These are phyloP conservation scores for Leptographium procerum DNA, from an alignment of 2,329 filamentous ascomycete species.

Conservation along the genomic window DNA sequence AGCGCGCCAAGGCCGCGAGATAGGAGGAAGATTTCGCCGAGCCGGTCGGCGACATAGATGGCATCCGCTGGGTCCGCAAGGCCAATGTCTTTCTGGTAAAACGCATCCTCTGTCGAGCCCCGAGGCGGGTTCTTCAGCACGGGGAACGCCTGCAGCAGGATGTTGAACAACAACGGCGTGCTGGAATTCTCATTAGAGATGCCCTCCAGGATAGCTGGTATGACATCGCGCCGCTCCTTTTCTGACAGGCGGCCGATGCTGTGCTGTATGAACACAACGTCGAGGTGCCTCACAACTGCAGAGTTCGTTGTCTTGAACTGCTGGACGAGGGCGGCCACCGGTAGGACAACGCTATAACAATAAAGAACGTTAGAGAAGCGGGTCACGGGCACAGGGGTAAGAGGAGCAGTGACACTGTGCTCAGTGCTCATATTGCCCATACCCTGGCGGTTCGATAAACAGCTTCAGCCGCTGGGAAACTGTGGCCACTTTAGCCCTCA, in stretches of 20 bases:
- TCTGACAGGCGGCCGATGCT: slow-evolving; percentile 45
- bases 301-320: slow-evolving; percentile 77
- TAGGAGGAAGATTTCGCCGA: slow-evolving; percentile 67
- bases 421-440: slow-evolving; percentile 12
- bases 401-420: slow-evolving; percentile 1
- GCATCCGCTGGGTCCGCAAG: slow-evolving; percentile 59
- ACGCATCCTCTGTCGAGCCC: slow-evolving; percentile 66
- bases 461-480: slow-evolving; percentile 41
- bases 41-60: slow-evolving; percentile 59
- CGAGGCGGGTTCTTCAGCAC: slow-evolving; percentile 61
- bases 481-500: slow-evolving; percentile 61
- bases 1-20: background rate
- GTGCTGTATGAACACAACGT: slow-evolving; percentile 81
- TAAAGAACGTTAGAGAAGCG: background rate
- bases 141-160: slow-evolving; percentile 66
- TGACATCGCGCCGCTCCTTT: slow-evolving; percentile 55
- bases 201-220: slow-evolving; percentile 59
- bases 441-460: slow-evolving; percentile 41
- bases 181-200: slow-evolving; percentile 47
- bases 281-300: slow-evolving; percentile 72
- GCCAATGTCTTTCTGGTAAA: slow-evolving; percentile 54
- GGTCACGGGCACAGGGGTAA: background rate
- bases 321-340: slow-evolving; percentile 71
- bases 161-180: slow-evolving; percentile 60
- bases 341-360: slow-evolving; percentile 53